Evolutionary conservation across 78 protist species (phyloP), one percentile per base, ranked within the genome.

Genomic region (Monocercomonoides exilis): DNA sequence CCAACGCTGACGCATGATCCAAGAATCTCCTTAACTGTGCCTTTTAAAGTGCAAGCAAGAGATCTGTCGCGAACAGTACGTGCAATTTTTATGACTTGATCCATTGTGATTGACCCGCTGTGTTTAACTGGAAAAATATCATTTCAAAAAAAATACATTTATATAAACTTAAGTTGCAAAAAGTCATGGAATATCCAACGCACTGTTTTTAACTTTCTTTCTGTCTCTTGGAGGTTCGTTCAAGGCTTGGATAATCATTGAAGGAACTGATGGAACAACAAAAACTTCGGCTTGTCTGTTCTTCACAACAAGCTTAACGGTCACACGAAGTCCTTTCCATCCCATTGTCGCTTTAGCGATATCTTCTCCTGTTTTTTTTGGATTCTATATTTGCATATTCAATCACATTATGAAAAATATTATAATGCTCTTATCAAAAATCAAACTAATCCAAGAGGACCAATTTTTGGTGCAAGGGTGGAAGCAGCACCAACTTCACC

Each of bases 201-300:
- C 88, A 89, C 87, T 94, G 97, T 97, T 94, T 96, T 97, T 96
- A 45, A 84, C n/a, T n/a, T n/a, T n/a, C n/a, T n/a, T n/a, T n/a
- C n/a, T n/a, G n/a, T n/a, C n/a, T n/a, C n/a, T n/a, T 98, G 43
- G 90, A 41, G 99, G 99, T 93, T 98, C 99, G 92, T 98, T 97
- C 45, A 98, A 94, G 46, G 99, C 99, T 84, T 90, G 45, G 92
- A 98, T 94, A 90, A 98, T 43, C 21, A 96, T 92, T 29, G 99
- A 38, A 3, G 99, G 81, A 2, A 99, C 98, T n/a, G 97, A 45
- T 63, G 99, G 99, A 11, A 96, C 91, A n/a, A 97, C 96, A 44
- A 85, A 85, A 64, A 95, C 95, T 79, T 90, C 90, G 42, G 99
- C 98, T 70, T 94, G 89, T 3, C 99, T 89, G 96, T 98, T 98